Conservation (phyloP, 2,329 filamentous ascomycete genomes). For the Lizonia empirigonia region DNA sequence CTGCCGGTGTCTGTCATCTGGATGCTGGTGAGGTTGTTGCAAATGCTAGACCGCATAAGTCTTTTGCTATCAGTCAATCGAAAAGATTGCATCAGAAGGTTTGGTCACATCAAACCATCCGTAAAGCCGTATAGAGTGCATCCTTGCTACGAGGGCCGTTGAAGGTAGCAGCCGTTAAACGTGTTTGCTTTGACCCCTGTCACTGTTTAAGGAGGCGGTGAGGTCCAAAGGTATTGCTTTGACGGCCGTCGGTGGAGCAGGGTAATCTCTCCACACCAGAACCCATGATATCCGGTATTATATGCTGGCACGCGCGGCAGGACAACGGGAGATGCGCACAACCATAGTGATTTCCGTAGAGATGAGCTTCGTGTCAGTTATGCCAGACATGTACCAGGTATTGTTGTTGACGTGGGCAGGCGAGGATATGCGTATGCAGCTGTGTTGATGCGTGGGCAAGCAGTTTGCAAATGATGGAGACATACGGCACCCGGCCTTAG, state of each 20-base stretch:
- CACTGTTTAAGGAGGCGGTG: slow-evolving; percentile 1
- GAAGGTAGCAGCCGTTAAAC: not conserved
- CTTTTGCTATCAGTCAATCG: not conserved
- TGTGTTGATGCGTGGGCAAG: slow-evolving; percentile 16
- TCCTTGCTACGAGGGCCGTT: not conserved
- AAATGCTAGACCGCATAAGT: not conserved
- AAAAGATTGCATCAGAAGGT: not conserved
- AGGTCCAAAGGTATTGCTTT: slow-evolving; percentile 3
- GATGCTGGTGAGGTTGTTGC: not conserved
- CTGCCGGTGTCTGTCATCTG: not conserved
- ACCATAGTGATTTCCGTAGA: slow-evolving; percentile 14
- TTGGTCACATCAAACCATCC: not conserved
- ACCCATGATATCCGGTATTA: not conserved
- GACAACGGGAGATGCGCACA: slow-evolving; percentile 18
- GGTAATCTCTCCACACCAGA: slow-evolving; percentile 3
- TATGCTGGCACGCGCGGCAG: not conserved
- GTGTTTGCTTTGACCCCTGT: not conserved
- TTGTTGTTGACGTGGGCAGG: slow-evolving; percentile 11
- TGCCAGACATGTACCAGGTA: slow-evolving; percentile 12
- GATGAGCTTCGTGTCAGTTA: slow-evolving; percentile 9
- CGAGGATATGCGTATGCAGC: not conserved
- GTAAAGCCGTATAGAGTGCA: not conserved
- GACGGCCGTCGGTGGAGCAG: not conserved
- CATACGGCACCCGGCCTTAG: slow-evolving; percentile 7
- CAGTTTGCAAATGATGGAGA: slow-evolving; percentile 11